Evolutionary conservation across 1,284 basidiomycete species (phyloP).

Genomic region (Retiboletus flavoniger): DNA sequence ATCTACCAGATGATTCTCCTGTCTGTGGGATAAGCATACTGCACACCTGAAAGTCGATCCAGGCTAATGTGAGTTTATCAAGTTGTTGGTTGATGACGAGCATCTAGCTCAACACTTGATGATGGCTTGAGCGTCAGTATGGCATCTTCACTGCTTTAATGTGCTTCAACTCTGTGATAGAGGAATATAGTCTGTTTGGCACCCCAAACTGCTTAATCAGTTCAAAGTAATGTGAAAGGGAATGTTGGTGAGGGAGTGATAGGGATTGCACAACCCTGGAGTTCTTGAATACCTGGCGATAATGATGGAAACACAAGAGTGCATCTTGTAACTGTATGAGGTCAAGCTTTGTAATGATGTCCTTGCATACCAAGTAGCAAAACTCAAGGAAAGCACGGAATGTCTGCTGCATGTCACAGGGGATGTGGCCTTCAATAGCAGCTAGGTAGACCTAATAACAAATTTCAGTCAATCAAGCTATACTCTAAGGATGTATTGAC

Average conservation of each 20-base stretch:
- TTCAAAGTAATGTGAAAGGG: too few species aligned
- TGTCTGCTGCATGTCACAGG: neutral
- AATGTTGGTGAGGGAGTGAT: conserved; percentile 1
- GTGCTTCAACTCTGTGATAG: too few species aligned
- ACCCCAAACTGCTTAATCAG: too few species aligned
- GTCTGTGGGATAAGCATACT: neutral
- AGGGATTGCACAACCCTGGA: neutral
- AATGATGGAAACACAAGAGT: neutral
- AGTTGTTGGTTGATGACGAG: neutral
- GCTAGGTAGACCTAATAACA: neutral
- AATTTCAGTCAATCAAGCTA: neutral
- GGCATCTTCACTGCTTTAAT: too few species aligned
- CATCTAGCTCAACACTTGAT: neutral
- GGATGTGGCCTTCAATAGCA: too few species aligned
- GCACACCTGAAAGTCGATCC: neutral
- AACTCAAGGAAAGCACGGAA: neutral
- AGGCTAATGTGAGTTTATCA: neutral
- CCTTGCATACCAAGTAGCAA: neutral
- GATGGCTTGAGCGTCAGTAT: too few species aligned
- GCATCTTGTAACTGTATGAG: neutral
- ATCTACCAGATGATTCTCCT: neutral
- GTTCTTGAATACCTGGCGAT: neutral
- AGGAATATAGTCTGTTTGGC: too few species aligned
- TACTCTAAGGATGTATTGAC: too few species aligned
- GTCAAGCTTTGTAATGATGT: neutral